Conservation (phyloP, 2,329 filamentous ascomycete genomes). For the Penicillium sp. region DNA sequence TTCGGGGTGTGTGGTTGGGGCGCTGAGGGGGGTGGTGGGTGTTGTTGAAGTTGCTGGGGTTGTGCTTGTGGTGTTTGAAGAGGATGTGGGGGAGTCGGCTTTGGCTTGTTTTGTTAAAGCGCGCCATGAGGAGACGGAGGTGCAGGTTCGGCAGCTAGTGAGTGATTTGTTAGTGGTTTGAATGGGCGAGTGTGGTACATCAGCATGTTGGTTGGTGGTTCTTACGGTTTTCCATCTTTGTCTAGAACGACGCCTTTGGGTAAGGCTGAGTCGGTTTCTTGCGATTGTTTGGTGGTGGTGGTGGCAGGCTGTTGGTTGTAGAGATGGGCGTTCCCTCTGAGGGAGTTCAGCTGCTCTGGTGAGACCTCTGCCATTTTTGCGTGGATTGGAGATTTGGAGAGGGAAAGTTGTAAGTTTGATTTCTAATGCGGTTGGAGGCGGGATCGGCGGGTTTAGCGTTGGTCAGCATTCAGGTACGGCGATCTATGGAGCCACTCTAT, state of each 20-base stretch:
- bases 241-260: constrained; percentile 52
- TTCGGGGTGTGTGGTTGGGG: neutral
- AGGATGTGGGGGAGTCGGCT: constrained; percentile 21
- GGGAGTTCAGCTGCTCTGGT: constrained; percentile 25
- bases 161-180: neutral
- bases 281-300: constrained; percentile 18
- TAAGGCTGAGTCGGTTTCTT: constrained; percentile 29
- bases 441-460: constrained; percentile 7
- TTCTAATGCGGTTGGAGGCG: constrained; percentile 17
- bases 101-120: constrained; percentile 44
- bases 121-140: constrained; percentile 49
- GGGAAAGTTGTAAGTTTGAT: constrained; percentile 9
- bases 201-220: neutral
- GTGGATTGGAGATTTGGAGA: neutral
- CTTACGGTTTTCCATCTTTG: constrained; percentile 53
- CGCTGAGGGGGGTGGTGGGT: constrained; percentile 38
- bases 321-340: neutral
- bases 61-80: neutral
- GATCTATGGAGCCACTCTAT: neutral
- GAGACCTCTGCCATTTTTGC: constrained; percentile 16
- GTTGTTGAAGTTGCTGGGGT: constrained; percentile 17
- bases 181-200: neutral
- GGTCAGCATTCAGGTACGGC: neutral
- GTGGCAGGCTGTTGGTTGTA: constrained; percentile 3
- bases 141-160: constrained; percentile 49